phyloP scores from a whole-genome alignment of 108 stramenopile species.

The Schizochytrium sp. region DNA sequence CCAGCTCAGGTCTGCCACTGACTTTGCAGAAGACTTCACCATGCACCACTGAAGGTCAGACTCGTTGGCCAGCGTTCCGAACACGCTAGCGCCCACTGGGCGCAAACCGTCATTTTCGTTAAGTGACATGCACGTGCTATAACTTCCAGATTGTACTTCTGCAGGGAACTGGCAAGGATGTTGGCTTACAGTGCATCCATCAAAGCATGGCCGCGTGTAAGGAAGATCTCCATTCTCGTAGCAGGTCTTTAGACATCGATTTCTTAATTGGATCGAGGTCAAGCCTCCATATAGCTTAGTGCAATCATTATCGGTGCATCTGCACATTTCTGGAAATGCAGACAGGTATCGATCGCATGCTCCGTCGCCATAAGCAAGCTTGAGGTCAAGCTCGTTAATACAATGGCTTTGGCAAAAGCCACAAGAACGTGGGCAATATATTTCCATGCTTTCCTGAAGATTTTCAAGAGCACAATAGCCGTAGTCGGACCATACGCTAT shows the following conservation, averaged over 20 bases:
- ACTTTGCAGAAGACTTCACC: too few species aligned
- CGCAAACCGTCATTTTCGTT: neutral
- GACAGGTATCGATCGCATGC: neutral
- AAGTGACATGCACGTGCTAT: neutral
- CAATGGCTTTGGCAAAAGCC: neutral
- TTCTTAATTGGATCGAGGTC: neutral
- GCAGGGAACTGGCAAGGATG: constrained; percentile 30
- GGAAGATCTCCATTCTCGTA: neutral
- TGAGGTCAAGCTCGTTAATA: neutral
- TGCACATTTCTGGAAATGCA: too few species aligned
- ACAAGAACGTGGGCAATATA: neutral
- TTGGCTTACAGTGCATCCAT: neutral
- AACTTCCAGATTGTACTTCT: too few species aligned
- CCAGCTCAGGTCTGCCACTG: neutral
- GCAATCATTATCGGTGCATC: neutral
- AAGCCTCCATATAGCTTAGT: neutral
- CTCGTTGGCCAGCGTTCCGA: neutral
- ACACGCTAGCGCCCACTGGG: neutral
- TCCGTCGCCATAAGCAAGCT: neutral
- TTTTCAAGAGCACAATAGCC: too few species aligned
- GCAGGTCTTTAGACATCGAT: constrained; percentile 19
- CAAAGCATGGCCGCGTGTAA: neutral
- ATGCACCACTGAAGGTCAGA: neutral
- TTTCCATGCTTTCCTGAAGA: neutral
- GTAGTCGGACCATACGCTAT: too few species aligned